Conservation (phyloP, 768 basidiomycete species). For the Podaxis sp. region DNA sequence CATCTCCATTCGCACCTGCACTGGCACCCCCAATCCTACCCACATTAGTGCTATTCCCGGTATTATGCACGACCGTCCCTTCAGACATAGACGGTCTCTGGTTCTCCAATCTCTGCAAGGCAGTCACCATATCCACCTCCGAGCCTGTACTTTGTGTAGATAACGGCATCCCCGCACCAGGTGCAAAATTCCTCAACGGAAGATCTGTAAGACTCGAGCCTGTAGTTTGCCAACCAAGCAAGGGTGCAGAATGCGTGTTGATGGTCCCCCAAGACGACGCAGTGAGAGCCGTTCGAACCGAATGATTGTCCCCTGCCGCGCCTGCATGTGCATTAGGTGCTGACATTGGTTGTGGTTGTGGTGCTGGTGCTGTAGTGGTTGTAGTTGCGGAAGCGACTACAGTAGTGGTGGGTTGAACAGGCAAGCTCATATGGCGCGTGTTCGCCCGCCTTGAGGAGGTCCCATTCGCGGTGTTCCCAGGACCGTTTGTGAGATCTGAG, state of each 20-base stretch:
- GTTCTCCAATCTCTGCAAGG: not conserved
- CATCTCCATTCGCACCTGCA: not conserved
- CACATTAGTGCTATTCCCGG: not conserved
- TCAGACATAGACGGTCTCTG: slow-evolving; percentile 1
- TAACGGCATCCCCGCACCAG: not conserved
- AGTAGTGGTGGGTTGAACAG: not conserved
- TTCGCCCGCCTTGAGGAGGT: not conserved
- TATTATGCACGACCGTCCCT: not conserved
- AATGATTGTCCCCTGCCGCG: not conserved
- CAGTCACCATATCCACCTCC: not conserved
- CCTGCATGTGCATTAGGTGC: not conserved
- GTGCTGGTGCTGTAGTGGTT: not conserved
- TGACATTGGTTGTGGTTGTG: not conserved
- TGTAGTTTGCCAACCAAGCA: slow-evolving; percentile 8
- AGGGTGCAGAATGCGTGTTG: not conserved
- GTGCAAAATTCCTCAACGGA: not conserved
- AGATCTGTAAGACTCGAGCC: slow-evolving; percentile 1
- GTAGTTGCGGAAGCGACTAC: not conserved
- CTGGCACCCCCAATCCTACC: not conserved
- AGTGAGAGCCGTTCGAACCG: not conserved
- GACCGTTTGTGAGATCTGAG: not conserved
- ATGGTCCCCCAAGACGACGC: slow-evolving; percentile 11
- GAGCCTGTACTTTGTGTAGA: not conserved
- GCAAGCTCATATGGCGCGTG: slow-evolving; percentile 1
- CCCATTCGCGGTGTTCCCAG: not conserved